Evolutionary conservation across 495 filamentous ascomycete species (phyloP).

Genomic region (Talaromyces liani): DNA sequence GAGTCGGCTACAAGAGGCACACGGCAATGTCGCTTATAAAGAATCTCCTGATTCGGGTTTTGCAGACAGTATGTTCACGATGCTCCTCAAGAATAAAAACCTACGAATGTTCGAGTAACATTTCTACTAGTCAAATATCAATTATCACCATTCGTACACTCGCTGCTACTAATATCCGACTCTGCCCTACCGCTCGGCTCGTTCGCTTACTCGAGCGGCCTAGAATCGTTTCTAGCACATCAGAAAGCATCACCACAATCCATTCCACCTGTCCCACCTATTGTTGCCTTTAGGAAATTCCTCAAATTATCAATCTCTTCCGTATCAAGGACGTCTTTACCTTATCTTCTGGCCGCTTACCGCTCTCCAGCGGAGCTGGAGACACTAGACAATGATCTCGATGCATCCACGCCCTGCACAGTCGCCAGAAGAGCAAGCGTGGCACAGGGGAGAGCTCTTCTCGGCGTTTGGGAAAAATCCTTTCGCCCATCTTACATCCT

Average conservation of each 20-base stretch:
- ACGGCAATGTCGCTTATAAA: constrained; percentile 7
- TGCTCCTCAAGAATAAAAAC: neutral
- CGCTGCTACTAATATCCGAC: constrained; percentile 87
- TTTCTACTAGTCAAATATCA: neutral
- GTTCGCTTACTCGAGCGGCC: constrained; percentile 90
- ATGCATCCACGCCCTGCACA: constrained; percentile 78
- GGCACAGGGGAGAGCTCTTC: constrained; percentile 76
- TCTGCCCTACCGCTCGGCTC: constrained; percentile 92
- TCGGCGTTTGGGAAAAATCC: constrained; percentile 83
- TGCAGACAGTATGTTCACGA: neutral
- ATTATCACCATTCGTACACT: constrained; percentile 44
- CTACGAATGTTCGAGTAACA: neutral
- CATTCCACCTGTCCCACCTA: constrained; percentile 14
- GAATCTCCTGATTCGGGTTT: constrained; percentile 1
- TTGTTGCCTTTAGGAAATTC: constrained; percentile 60
- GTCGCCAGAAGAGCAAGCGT: constrained; percentile 80
- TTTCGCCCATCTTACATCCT: constrained; percentile 37
- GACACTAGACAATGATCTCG: constrained; percentile 72
- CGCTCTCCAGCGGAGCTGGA: constrained; percentile 48
- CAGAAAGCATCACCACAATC: constrained; percentile 38
- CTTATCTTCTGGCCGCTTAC: constrained; percentile 76
- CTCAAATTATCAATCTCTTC: constrained; percentile 70
- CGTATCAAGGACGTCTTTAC: constrained; percentile 71
- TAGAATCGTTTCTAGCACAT: constrained; percentile 92
- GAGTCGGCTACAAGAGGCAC: constrained; percentile 4